Percentiles rank a stretch among this genome's conserved stretches.
These are phyloP conservation scores for Elongisporangium prolatum DNA, from an alignment of 352 stramenopile genomes.

Conservation along the genomic window DNA sequence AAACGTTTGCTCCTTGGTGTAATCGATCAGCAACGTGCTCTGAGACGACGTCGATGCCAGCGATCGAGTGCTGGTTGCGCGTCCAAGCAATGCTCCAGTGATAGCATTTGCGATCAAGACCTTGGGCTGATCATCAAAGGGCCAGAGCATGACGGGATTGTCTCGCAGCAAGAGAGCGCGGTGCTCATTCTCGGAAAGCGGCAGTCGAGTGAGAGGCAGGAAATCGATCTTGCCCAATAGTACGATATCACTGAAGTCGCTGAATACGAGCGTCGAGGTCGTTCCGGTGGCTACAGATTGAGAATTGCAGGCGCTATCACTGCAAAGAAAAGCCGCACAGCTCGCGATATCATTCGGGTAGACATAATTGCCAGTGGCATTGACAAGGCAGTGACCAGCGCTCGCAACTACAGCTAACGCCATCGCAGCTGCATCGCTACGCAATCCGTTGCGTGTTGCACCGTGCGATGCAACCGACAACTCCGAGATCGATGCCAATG, in stretches of 20 bases:
- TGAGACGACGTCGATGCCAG: not conserved
- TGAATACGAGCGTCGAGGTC: constrained; percentile 20
- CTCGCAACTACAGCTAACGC: constrained; percentile 4
- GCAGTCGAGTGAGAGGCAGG: constrained; percentile 30
- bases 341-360: not conserved
- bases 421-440: constrained; percentile 11
- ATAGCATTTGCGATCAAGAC: constrained; percentile 13
- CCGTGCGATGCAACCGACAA: constrained; percentile 48
- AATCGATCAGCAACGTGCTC: constrained; percentile 30
- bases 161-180: constrained; percentile 49
- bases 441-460: constrained; percentile 21
- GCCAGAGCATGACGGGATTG: constrained; percentile 55
- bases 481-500: constrained; percentile 23
- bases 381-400: constrained; percentile 19
- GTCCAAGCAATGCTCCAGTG: not conserved
- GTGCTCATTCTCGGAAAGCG: constrained; percentile 46
- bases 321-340: constrained; percentile 30
- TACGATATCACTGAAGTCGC: constrained; percentile 51
- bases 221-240: constrained; percentile 35
- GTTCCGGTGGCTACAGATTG: constrained; percentile 9
- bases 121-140: constrained; percentile 37
- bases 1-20: constrained; percentile 42
- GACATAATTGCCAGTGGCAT: constrained; percentile 10
- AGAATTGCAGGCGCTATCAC: constrained; percentile 21
- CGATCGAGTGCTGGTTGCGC: not conserved